Conservation (phyloP, 1,284 basidiomycete genomes). For the Rhodotorula sp. region DNA sequence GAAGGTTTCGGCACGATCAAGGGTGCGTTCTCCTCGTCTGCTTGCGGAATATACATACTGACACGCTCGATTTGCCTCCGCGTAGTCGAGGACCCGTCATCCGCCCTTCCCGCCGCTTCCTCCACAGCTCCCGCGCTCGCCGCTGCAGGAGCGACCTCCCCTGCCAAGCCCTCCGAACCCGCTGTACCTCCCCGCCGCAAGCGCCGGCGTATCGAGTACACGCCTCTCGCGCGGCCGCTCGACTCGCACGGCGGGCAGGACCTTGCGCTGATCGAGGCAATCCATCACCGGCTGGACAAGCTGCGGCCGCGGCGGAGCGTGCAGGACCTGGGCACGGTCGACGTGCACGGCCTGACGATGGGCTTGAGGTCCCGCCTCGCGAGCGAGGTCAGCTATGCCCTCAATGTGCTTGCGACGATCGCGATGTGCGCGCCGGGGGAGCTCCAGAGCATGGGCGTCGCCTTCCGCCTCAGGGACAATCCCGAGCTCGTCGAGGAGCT, state of each 20-base stretch:
- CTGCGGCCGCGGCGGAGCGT: slow-evolving; percentile 66
- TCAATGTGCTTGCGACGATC: slow-evolving; percentile 85
- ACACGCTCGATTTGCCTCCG: background rate
- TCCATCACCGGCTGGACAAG: slow-evolving; percentile 59
- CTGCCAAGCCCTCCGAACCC: slow-evolving; percentile 43
- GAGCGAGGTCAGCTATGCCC: slow-evolving; percentile 81
- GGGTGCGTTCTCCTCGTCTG: background rate
- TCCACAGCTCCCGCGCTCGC: background rate
- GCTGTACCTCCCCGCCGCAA: slow-evolving; percentile 48
- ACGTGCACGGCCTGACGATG: slow-evolving; percentile 86
- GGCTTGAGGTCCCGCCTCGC: slow-evolving; percentile 82
- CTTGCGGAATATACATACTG: background rate
- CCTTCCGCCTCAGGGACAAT: slow-evolving; percentile 65
- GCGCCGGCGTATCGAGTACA: slow-evolving; percentile 86
- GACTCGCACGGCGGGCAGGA: slow-evolving; percentile 85
- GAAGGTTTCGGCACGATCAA: background rate
- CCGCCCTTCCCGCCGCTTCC: background rate
- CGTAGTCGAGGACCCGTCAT: background rate
- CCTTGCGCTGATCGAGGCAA: slow-evolving; percentile 67
- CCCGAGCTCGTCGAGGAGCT: slow-evolving; percentile 83
- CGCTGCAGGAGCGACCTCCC: background rate
- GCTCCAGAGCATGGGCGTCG: slow-evolving; percentile 62
- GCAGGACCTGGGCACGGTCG: slow-evolving; percentile 75
- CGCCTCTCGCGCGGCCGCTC: slow-evolving; percentile 74
- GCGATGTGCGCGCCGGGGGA: slow-evolving; percentile 53